These are phyloP conservation scores for Suillus brevipes DNA, from an alignment of 768 basidiomycete genomes.

Conservation along the genomic window DNA sequence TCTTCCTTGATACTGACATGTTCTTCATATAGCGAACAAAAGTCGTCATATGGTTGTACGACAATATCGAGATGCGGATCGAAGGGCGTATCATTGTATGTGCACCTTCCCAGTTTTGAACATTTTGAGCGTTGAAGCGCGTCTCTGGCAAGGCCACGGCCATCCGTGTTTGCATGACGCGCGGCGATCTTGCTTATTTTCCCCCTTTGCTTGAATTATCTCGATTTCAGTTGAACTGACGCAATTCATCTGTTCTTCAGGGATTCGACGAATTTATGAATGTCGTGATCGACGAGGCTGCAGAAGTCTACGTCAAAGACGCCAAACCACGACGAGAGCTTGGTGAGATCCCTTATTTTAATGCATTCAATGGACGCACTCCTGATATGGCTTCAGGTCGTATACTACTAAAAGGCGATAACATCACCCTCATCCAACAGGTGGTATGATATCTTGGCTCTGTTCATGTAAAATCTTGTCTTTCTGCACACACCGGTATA, in stretches of 20 bases:
- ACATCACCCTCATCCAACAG: conserved; percentile 96
- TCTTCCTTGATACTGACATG: conserved; percentile 15
- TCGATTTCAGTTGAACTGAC: conserved; percentile 23
- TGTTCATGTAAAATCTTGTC: conserved; percentile 16
- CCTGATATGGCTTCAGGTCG: conserved; percentile 57
- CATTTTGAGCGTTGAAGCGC: conserved; percentile 41
- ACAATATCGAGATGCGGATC: conserved; percentile 95
- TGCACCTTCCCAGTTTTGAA: conserved; percentile 31
- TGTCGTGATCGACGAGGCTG: conserved; percentile 89
- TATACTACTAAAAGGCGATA: conserved; percentile 95
- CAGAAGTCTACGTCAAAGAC: conserved; percentile 89
- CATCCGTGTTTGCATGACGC: conserved; percentile 8
- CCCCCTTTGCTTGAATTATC: conserved; percentile 11
- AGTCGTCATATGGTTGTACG: conserved; percentile 93
- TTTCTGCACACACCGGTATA: conserved; percentile 12
- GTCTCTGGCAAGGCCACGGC: conserved; percentile 39
- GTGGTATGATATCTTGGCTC: conserved; percentile 28
- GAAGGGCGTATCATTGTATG: conserved; percentile 94
- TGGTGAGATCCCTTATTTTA: conserved; percentile 50
- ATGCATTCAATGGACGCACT: conserved; percentile 6
- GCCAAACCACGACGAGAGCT: conserved; percentile 82
- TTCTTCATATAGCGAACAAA: conserved; percentile 62
- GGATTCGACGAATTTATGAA: conserved; percentile 99
- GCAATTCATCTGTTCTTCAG: conserved; percentile 41
- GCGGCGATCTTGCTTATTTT: conserved; percentile 9